Evolutionary conservation across 192 early-diverging fungal genomes (phyloP), one percentile per base, ranked within the genome.

Genomic region (Dissophora ornata): DNA sequence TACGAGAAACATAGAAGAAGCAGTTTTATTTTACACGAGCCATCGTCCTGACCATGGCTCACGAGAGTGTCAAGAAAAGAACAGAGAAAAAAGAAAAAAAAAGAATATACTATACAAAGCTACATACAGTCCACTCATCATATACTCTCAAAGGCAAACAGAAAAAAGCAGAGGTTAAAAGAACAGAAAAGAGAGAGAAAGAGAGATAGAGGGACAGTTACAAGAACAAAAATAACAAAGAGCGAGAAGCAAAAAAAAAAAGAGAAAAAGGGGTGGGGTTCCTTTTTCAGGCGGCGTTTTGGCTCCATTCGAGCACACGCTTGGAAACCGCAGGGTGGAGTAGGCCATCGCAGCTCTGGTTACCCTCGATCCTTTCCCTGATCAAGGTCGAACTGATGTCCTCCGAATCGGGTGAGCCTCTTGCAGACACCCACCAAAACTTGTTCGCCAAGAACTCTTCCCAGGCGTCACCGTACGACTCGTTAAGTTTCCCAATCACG

Each of bases 361-460:
- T 49, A 18, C 55, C 59, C 4, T 64, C 50, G n/a, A 77, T 45
- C 29, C 67, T 44, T 1, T 47, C 49, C 18, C 73, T 47, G 24
- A 77, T 77, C 59, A 57, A 49, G 13, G 73, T 77, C 16, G 73
- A 77, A 19, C 64, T 67, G 34, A 77, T 67, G 30, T 77, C 73
- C 32, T 65, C 73, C 29, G 73, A 65, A 18, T 77, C 73, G 16
- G 56, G 62, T 4, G 59, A 46, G 16, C 73, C 67, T 24, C 73
- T 51, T 1, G 73, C 41, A 15, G 73, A 64, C 15, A 77, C 12
- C 73, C 73, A 77, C 73, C 73, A 77, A 34, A 77, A 55, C 26
- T 77, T 77, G 59, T 67, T 67, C 36, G 56, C 25, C 15, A 49
- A 61, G 33, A 63, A 47, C 19, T 77, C 73, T 19, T 64, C 67